phyloP scores from a whole-genome alignment of 108 stramenopile species.

The Conticribra guillardii region DNA sequence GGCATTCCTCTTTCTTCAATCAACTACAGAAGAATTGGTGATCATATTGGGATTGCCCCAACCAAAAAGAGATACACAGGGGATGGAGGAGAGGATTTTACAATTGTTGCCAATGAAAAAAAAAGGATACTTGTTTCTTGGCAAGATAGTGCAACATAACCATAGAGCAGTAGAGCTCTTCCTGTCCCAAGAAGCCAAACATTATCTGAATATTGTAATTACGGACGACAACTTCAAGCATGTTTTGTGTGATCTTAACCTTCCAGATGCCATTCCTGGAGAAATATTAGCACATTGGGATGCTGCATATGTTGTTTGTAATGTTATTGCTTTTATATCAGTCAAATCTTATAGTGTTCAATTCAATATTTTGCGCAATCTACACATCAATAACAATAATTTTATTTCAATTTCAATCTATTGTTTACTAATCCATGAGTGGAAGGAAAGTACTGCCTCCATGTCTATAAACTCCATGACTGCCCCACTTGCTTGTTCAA shows the following conservation, averaged over 20 bases:
- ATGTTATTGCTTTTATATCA: conserved; percentile 45
- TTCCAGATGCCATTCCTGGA: conserved; percentile 49
- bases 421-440: conserved; percentile 49
- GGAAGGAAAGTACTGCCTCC: conserved; percentile 59
- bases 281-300: conserved; percentile 35
- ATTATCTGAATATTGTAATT: conserved; percentile 47
- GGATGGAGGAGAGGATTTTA: conserved; percentile 50
- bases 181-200: background rate
- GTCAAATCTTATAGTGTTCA: too few relatives aligned
- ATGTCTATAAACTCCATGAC: conserved; percentile 55
- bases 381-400: conserved; percentile 48
- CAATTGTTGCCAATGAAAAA: conserved; percentile 37
- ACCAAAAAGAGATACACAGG: conserved; percentile 45
- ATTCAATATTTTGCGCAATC: conserved; percentile 54
- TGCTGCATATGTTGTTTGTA: conserved; percentile 52
- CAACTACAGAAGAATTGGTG: too few relatives aligned
- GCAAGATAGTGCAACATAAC: conserved; percentile 25
- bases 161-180: conserved; percentile 49
- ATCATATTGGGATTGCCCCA: conserved; percentile 62
- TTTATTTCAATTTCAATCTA: conserved; percentile 39
- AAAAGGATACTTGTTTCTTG: conserved; percentile 46
- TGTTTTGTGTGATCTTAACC: conserved; percentile 47
- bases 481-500: conserved; percentile 58
- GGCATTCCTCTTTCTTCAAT: too few relatives aligned
- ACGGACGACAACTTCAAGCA: conserved; percentile 67